A percentile compares a stretch with the other conserved stretches of the same genome.
Conservation (phyloP, 73 alveolate genomes). For the Symbiodinium pilosum region DNA sequence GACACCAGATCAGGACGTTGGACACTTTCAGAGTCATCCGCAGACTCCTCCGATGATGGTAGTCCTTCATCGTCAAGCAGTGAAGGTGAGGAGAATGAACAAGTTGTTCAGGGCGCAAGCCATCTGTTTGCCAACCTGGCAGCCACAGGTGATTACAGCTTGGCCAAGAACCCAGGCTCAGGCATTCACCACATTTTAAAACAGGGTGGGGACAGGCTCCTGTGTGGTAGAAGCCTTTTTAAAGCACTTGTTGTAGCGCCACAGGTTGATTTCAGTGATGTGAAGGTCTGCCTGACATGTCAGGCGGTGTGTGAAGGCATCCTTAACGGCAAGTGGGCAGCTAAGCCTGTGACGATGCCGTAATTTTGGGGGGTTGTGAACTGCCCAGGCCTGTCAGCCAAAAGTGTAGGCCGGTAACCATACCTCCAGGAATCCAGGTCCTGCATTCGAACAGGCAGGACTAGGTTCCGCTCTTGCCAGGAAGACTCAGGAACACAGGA, state of each 20-base stretch:
- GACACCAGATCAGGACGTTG: not conserved
- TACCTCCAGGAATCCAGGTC: no score
- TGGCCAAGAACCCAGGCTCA: not conserved
- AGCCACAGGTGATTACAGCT: not conserved
- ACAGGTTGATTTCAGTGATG: not conserved
- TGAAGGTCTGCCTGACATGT: not conserved
- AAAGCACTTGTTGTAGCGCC: not conserved
- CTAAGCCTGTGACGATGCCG: no score
- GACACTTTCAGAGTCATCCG: not conserved
- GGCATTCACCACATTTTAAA: not conserved
- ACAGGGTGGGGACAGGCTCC: not conserved
- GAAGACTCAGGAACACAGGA: no score
- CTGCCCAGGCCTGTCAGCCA: no score
- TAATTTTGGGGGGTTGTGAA: no score
- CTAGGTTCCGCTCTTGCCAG: no score
- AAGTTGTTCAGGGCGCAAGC: not conserved
- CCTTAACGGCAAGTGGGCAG: no score
- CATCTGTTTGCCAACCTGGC: not conserved
- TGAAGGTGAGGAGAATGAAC: no score
- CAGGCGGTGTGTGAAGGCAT: not conserved
- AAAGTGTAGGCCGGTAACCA: no score
- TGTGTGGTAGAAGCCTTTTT: not conserved
- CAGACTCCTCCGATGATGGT: not conserved
- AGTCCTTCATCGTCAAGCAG: not conserved
- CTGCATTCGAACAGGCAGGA: no score